A percentile compares a stretch with the other conserved stretches of the same genome.
These are phyloP conservation scores for Ceratocystis alfenasii DNA, from an alignment of 2,329 filamentous ascomycete species.

Conservation along the genomic window DNA sequence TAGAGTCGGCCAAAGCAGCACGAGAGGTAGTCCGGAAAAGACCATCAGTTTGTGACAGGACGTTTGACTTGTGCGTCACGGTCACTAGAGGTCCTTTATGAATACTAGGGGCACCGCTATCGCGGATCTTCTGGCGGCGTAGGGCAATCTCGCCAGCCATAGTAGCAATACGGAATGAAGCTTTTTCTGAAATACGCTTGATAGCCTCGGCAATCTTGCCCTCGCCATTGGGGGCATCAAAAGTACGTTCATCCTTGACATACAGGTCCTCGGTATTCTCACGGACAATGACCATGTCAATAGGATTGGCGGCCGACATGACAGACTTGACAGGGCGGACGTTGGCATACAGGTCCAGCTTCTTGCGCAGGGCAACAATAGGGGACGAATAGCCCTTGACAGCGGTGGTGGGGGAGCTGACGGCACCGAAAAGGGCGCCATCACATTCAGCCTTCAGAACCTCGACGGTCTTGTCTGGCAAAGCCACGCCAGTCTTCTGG, in stretches of 20 bases:
- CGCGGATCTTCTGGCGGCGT: slow-evolving; percentile 68
- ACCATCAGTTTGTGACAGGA: slow-evolving; percentile 89
- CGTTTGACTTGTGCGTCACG: slow-evolving; percentile 97
- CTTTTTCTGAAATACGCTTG: slow-evolving; percentile 86
- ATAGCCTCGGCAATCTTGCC: slow-evolving; percentile 91
- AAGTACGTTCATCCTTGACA: slow-evolving; percentile 90
- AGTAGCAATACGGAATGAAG: slow-evolving; percentile 71
- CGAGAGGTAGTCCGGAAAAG: slow-evolving; percentile 78
- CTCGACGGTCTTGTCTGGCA: slow-evolving; percentile 84
- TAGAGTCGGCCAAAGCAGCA: slow-evolving; percentile 53
- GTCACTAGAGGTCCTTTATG: slow-evolving; percentile 68
- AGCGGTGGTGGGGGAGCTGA: slow-evolving; percentile 73
- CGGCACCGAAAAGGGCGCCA: slow-evolving; percentile 90
- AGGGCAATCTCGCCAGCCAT: slow-evolving; percentile 94
- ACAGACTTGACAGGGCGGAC: slow-evolving; percentile 89
- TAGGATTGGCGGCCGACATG: slow-evolving; percentile 50
- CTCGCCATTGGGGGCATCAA: slow-evolving; percentile 51
- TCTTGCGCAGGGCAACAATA: slow-evolving; percentile 92
- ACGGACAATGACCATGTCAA: slow-evolving; percentile 95
- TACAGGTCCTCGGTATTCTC: slow-evolving; percentile 99
- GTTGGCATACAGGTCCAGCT: slow-evolving; percentile 90
- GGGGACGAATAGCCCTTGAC: slow-evolving; percentile 94
- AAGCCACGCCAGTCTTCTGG: slow-evolving; percentile 72
- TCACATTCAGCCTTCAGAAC: slow-evolving; percentile 85
- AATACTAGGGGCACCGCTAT: slow-evolving; percentile 44